Conservation (phyloP, 805 yeast genomes). For the Teunomyces cretensis region DNA sequence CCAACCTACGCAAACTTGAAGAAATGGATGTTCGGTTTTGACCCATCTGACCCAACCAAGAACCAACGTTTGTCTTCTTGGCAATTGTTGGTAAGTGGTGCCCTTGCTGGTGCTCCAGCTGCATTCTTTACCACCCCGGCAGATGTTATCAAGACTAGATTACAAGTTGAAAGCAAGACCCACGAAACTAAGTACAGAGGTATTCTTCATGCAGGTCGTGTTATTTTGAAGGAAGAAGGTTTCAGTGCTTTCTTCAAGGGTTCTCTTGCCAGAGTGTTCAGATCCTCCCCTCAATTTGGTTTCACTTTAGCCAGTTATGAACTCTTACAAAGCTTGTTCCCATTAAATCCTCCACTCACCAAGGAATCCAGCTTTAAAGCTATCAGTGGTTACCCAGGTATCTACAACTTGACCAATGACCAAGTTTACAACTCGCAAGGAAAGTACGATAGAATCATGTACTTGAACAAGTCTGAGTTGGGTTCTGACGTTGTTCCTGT, state of each 20-base stretch:
- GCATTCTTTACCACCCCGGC: constrained; percentile 96
- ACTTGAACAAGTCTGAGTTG: constrained; percentile 29
- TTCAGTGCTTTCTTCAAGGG: constrained; percentile 89
- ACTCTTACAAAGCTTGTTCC: constrained; percentile 75
- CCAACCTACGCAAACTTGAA: constrained; percentile 95
- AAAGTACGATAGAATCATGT: constrained; percentile 32
- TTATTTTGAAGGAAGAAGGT: constrained; percentile 82
- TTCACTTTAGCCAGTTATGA: constrained; percentile 98
- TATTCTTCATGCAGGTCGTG: constrained; percentile 70
- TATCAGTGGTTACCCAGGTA: constrained; percentile 46
- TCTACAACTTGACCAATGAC: constrained; percentile 44
- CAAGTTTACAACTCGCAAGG: constrained; percentile 43
- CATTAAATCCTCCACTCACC: constrained; percentile 56
- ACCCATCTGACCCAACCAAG: constrained; percentile 59
- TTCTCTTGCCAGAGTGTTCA: constrained; percentile 87
- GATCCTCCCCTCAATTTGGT: constrained; percentile 98
- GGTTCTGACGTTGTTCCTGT: neutral
- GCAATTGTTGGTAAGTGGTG: constrained; percentile 87
- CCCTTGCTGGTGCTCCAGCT: constrained; percentile 96
- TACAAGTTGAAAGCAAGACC: constrained; percentile 77
- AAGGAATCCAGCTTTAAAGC: constrained; percentile 44
- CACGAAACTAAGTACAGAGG: constrained; percentile 80
- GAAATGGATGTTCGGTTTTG: constrained; percentile 75
- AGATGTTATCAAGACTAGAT: constrained; percentile 93
- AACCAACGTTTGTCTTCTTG: constrained; percentile 66